phyloP scores from a whole-genome alignment of 2,329 filamentous ascomycete genomes.

The Fusarium nisikadoi region DNA sequence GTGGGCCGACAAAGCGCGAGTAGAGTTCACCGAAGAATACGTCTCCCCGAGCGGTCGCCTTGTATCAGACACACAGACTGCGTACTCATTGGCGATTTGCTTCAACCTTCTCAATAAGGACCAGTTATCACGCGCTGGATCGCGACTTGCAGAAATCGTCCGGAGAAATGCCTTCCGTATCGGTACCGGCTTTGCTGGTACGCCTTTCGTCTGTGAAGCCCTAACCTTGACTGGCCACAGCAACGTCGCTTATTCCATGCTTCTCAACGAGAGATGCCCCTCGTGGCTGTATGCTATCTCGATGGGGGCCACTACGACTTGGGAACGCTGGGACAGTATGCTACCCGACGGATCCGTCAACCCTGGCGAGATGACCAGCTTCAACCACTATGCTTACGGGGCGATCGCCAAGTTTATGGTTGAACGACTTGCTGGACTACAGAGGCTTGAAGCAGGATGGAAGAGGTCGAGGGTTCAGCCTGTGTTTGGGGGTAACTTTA shows the following conservation, averaged over 20 bases:
- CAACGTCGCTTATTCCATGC: conserved; percentile 51
- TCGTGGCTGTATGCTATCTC: conserved; percentile 53
- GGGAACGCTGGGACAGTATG: conserved; percentile 57
- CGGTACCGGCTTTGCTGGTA: conserved; percentile 51
- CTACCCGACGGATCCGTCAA: conserved; percentile 52
- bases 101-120: conserved; percentile 26
- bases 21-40: conserved; percentile 31
- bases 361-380: conserved; percentile 54
- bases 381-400: conserved; percentile 56
- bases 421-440: conserved; percentile 38
- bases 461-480: conserved; percentile 34
- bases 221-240: conserved; percentile 26
- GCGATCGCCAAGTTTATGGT: conserved; percentile 54
- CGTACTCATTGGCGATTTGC: conserved; percentile 38
- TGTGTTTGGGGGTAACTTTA: conserved; percentile 34
- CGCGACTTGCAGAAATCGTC: conserved; percentile 31
- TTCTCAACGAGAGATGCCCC: conserved; percentile 49
- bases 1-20: conserved; percentile 26
- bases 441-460: conserved; percentile 40
- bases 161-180: conserved; percentile 32
- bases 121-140: conserved; percentile 17
- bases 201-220: conserved; percentile 47
- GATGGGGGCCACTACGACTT: conserved; percentile 55
- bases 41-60: conserved; percentile 39
- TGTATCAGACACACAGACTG: conserved; percentile 39